Base-by-base conservation (phyloP, 768 basidiomycete species). In the Russula earlei region DNA sequence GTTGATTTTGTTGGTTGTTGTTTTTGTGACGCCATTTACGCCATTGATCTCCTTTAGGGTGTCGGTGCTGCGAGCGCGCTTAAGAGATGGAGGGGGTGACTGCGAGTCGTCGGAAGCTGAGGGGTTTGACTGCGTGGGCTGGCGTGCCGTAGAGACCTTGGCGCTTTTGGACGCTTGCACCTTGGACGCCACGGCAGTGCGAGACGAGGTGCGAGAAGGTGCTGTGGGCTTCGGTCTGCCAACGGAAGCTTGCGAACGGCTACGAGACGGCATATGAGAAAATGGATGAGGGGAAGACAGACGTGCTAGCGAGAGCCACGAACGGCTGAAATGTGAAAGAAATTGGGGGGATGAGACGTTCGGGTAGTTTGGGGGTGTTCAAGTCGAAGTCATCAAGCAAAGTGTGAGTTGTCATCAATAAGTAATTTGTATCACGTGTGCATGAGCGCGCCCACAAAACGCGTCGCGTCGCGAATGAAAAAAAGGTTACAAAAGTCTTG, bases 11-110 rank as follows among this genome's bases (percentile, higher is more conserved):
- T 54, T 58, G 41, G 53, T 12, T 11, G 34, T 12, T 11, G 34
- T 2, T 31, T 58, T 54, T 48, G 36, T 5, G 41, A 24, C 22
- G 22, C 47, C 57, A 22, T 58, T 58, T 12, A 53, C 9, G 22
- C 56, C 56, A 9, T 58, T 58, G 0, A 54, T 45, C 22, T 58
- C 57, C 34, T 58, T 58, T 41, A 58, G 33, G 47, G 57, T 54
- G 36, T 47, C 27, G 29, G 47, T 44, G 27, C 51, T 54, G 25
- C 57, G 57, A 33, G 52, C 36, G 36, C 59, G 59, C 24, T 60
- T 60, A 10, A 58, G 49, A 27, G 58, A 50, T 37, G 59, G 55
- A 11, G 51, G 59, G 12, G 59, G 55, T 19, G 59, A 58, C 27
- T 40, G 56, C 38, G 59, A 52, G 24, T 50, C 40, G 43, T 60